Evolutionary conservation across 2,329 filamentous ascomycete genomes (phyloP).

Genomic region (Lachnellula hyalina): DNA sequence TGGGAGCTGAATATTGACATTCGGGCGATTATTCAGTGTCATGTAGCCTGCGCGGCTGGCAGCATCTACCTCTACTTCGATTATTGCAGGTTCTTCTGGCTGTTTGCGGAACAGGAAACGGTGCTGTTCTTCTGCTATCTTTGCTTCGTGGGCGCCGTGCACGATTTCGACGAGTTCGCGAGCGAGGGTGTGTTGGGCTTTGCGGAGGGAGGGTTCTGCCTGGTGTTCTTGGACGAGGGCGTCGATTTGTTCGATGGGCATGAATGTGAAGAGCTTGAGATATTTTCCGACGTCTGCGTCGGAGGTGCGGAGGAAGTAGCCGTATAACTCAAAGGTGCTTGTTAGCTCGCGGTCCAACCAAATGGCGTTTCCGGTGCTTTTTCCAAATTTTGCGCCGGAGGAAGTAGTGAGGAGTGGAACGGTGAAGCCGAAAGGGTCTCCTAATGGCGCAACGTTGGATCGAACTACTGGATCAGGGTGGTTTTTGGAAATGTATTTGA

Average conservation of each 20-base stretch:
- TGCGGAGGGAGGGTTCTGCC: constrained; percentile 61
- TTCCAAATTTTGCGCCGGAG: constrained; percentile 86
- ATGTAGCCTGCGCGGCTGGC: constrained; percentile 2
- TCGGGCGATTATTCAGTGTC: constrained; percentile 43
- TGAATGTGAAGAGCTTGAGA: constrained; percentile 85
- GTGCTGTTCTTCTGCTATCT: constrained; percentile 54
- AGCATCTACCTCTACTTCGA: constrained; percentile 2
- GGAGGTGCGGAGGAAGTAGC: constrained; percentile 79
- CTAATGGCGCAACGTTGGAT: constrained; percentile 35
- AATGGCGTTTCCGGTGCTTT: constrained; percentile 87
- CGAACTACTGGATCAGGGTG: constrained; percentile 45
- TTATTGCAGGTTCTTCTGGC: background rate
- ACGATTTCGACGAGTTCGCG: constrained; percentile 75
- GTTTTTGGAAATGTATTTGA: constrained; percentile 65
- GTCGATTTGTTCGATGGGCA: constrained; percentile 65
- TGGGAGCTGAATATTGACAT: constrained; percentile 55
- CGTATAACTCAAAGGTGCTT: constrained; percentile 77
- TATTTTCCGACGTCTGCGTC: constrained; percentile 78
- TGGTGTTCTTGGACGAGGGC: constrained; percentile 63
- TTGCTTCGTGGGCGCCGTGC: constrained; percentile 63
- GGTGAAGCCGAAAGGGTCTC: constrained; percentile 73
- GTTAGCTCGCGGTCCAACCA: constrained; percentile 87
- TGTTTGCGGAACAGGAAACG: constrained; percentile 16
- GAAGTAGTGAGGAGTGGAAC: constrained; percentile 84
- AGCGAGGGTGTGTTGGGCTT: constrained; percentile 79